Conservation (phyloP, 192 early-diverging fungal species). For the Dissophora globulifera region DNA sequence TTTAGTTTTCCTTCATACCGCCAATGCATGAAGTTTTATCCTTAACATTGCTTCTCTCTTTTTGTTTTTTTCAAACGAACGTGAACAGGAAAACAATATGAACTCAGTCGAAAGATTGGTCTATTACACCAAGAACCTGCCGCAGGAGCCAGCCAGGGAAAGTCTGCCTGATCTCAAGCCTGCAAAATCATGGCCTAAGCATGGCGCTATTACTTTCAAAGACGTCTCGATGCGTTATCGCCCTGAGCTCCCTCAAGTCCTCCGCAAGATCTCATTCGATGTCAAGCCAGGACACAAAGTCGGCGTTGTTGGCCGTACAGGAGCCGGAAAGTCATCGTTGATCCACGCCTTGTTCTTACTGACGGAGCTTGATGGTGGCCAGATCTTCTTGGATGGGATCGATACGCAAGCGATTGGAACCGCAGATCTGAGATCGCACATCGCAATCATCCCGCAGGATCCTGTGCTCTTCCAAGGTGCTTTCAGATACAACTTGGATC, state of each 20-base stretch:
- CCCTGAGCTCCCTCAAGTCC: constrained; percentile 49
- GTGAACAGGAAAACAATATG: constrained; percentile 26
- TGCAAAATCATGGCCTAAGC: constrained; percentile 63
- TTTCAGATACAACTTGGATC: constrained; percentile 68
- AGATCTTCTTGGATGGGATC: constrained; percentile 76
- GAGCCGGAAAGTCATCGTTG: constrained; percentile 57
- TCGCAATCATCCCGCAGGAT: constrained; percentile 72
- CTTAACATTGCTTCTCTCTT: too few species aligned
- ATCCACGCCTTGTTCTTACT: constrained; percentile 75
- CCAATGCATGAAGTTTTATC: too few species aligned
- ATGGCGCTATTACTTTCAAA: constrained; percentile 65
- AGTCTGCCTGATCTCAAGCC: constrained; percentile 3
- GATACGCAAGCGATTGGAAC: constrained; percentile 67
- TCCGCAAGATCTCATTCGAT: constrained; percentile 67
- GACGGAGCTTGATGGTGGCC: constrained; percentile 63
- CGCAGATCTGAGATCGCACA: constrained; percentile 65
- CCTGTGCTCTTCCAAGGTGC: constrained; percentile 68
- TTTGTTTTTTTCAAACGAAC: too few species aligned
- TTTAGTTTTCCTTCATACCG: too few species aligned
- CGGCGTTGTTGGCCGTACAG: constrained; percentile 32
- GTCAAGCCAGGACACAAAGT: constrained; percentile 57
- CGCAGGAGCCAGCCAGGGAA: constrained; percentile 32
- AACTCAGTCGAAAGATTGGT: constrained; percentile 21
- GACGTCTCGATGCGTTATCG: constrained; percentile 67
- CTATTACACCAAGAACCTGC: constrained; percentile 20